These are phyloP conservation scores for Trichoderma sp. DNA, from an alignment of 2,329 filamentous ascomycete species.

Conservation along the genomic window DNA sequence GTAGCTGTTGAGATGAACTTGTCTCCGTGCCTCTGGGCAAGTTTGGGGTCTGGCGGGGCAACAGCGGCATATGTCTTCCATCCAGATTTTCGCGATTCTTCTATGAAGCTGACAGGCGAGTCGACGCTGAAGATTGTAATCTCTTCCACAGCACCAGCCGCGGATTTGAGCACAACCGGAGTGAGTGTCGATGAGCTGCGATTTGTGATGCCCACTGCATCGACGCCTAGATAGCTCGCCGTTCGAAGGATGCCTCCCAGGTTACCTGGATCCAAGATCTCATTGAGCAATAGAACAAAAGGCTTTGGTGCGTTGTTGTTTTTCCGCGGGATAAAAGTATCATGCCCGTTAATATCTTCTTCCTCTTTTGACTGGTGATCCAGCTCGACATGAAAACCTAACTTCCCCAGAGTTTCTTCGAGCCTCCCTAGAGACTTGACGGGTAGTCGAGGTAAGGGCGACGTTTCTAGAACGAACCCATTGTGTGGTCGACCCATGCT, in stretches of 20 bases:
- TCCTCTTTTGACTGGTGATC: conserved; percentile 74
- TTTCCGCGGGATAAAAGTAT: conserved; percentile 44
- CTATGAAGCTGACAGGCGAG: conserved; percentile 67
- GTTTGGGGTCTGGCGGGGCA: conserved; percentile 40
- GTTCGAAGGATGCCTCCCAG: conserved; percentile 85
- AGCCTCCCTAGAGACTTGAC: conserved; percentile 56
- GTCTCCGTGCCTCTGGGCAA: conserved; percentile 34
- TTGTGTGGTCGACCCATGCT: conserved; percentile 83
- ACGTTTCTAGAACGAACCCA: conserved; percentile 82
- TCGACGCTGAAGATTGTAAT: conserved; percentile 69
- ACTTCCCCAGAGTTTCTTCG: conserved; percentile 40
- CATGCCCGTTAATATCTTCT: conserved; percentile 65
- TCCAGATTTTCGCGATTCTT: conserved; percentile 63
- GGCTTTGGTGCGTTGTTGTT: conserved; percentile 51
- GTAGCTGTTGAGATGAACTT: conserved; percentile 50
- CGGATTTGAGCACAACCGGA: conserved; percentile 78
- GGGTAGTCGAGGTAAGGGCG: conserved; percentile 72
- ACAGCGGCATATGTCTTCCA: conserved; percentile 84
- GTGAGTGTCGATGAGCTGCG: conserved; percentile 72
- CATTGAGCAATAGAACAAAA: conserved; percentile 70
- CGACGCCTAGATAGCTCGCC: conserved; percentile 85
- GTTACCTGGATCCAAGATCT: conserved; percentile 83
- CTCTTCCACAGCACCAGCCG: conserved; percentile 81
- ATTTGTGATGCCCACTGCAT: conserved; percentile 74
- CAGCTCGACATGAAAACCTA: conserved; percentile 58